phyloP scores from a whole-genome alignment of 805 yeast species.

The Saccharomycopsis capsularis region DNA sequence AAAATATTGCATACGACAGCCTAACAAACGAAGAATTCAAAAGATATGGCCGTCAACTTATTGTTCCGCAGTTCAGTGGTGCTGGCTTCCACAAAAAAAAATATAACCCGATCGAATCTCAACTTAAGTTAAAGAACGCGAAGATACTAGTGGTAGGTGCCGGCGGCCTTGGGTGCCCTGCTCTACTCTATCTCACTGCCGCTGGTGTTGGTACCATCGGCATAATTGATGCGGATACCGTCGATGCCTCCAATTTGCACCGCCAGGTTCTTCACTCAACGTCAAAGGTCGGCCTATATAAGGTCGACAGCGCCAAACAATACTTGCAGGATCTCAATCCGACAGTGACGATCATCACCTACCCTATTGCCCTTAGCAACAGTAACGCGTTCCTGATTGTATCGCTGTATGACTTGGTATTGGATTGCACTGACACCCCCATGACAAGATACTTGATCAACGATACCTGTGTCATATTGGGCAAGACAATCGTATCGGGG shows the following conservation, averaged over 20 bases:
- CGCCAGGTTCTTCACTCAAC: conserved; percentile 80
- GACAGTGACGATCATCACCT: conserved; percentile 46
- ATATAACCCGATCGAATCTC: conserved; percentile 37
- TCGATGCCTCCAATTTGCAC: conserved; percentile 80
- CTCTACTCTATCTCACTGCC: conserved; percentile 73
- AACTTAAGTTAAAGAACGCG: conserved; percentile 48
- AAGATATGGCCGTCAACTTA: conserved; percentile 92
- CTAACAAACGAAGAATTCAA: conserved; percentile 58
- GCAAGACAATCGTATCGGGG: conserved; percentile 78
- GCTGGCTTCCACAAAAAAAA: not conserved
- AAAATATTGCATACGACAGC: not conserved
- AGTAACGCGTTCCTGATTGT: conserved; percentile 60
- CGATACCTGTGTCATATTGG: conserved; percentile 67
- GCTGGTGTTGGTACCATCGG: conserved; percentile 85
- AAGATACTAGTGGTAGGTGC: conserved; percentile 82
- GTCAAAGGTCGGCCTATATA: conserved; percentile 56
- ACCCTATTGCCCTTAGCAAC: conserved; percentile 44
- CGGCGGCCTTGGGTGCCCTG: conserved; percentile 96
- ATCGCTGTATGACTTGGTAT: conserved; percentile 59
- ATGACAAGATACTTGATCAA: conserved; percentile 77
- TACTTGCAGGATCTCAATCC: conserved; percentile 60
- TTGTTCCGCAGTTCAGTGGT: conserved; percentile 72
- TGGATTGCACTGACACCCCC: conserved; percentile 96
- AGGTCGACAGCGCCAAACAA: conserved; percentile 71
- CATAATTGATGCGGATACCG: conserved; percentile 79